Conservation (phyloP, 805 yeast species). For the Candida endomychidarum region DNA sequence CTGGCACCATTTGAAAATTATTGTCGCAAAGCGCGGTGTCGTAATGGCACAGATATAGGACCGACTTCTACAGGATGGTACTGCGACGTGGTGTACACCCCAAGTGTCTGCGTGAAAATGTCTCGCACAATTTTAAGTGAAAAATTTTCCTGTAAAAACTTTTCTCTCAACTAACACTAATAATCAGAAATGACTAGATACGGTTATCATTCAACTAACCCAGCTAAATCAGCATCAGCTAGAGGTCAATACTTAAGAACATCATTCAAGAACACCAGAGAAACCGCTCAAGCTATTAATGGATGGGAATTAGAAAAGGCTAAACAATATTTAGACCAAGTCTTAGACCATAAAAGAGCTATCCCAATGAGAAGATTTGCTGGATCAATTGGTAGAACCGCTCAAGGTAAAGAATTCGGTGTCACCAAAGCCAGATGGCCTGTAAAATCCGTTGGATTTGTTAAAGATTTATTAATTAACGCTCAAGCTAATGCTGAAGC, state of each 20-base stretch:
- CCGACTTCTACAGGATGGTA: too few species aligned
- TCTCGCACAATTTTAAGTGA: slow-evolving; percentile 2
- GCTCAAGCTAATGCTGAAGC: slow-evolving; percentile 99
- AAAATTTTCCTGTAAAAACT: slow-evolving; percentile 5
- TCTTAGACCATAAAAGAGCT: slow-evolving; percentile 97
- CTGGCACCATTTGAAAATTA: too few species aligned
- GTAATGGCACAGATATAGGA: too few species aligned
- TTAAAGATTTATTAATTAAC: slow-evolving; percentile 91
- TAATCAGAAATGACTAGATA: slow-evolving; percentile 84
- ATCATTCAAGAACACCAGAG: slow-evolving; percentile 99
- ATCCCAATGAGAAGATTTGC: slow-evolving; percentile 99
- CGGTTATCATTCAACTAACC: slow-evolving; percentile 99
- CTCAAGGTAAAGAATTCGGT: slow-evolving; percentile 99
- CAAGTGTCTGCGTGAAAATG: too few species aligned
- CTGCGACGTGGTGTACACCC: too few species aligned
- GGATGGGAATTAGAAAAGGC: slow-evolving; percentile 99
- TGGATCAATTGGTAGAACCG: slow-evolving; percentile 97
- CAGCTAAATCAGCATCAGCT: slow-evolving; percentile 98
- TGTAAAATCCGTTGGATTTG: slow-evolving; percentile 93
- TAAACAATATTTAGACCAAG: slow-evolving; percentile 92
- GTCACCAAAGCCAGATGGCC: slow-evolving; percentile 99
- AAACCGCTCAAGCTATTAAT: slow-evolving; percentile 96
- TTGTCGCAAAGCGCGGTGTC: too few species aligned
- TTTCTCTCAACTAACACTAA: slow-evolving; percentile 5
- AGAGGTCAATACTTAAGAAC: slow-evolving; percentile 99